A percentile compares a stretch with the other conserved stretches of the same genome.
Evolutionary conservation across 2,329 filamentous ascomycete species (phyloP).

Genomic region (Diaporthe sp.): DNA sequence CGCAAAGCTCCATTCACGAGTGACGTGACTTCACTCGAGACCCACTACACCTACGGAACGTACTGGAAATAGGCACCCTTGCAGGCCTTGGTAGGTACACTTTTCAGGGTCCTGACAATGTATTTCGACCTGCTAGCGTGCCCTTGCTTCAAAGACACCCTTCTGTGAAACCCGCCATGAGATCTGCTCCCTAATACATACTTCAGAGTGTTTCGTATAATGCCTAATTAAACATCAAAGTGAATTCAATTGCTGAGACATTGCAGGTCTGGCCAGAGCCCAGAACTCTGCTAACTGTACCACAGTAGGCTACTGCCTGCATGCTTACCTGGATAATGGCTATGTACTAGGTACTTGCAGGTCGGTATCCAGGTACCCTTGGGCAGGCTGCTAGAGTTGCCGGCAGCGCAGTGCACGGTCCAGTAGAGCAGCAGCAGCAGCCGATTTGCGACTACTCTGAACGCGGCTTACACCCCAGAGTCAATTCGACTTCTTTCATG

Average conservation of each 20-base stretch:
- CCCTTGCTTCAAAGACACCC: not conserved
- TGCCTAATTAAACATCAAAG: not conserved
- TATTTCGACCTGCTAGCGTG: not conserved
- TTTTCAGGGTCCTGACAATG: not conserved
- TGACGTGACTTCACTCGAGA: constrained; percentile 21
- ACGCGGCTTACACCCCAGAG: constrained; percentile 23
- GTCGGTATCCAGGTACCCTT: not conserved
- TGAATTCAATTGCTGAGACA: not conserved
- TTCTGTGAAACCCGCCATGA: not conserved
- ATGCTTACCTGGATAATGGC: not conserved
- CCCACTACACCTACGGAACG: not conserved
- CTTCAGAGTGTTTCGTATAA: no score
- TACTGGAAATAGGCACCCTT: not conserved
- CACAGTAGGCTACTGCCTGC: not conserved
- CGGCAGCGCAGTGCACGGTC: constrained; percentile 23
- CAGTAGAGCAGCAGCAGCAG: constrained; percentile 7
- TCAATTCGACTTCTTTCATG: constrained; percentile 24
- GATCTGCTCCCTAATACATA: not conserved
- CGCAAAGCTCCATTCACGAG: not conserved
- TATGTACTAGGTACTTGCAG: not conserved
- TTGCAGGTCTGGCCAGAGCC: not conserved
- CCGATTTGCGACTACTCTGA: constrained; percentile 22
- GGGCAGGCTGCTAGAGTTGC: not conserved
- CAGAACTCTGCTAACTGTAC: not conserved
- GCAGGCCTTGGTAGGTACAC: not conserved